A percentile compares a stretch with the other conserved stretches of the same genome.
phyloP scores from a whole-genome alignment of 164 flowering plant species.

The Protea cynaroides region DNA sequence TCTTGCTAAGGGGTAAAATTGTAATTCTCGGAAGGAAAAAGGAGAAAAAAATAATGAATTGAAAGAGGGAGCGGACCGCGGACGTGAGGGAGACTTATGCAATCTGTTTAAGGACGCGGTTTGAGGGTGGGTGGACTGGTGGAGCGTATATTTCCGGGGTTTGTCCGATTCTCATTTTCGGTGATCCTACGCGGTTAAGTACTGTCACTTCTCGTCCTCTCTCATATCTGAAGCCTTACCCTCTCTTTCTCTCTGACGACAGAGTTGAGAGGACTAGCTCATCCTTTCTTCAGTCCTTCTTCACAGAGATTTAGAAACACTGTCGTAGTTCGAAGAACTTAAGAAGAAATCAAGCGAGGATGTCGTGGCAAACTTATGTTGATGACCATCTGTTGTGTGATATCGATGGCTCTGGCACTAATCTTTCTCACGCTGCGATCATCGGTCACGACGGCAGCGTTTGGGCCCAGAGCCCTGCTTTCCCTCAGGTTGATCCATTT shows the following conservation, averaged over 20 bases:
- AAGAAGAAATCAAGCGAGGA: neutral
- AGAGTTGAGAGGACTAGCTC: no score
- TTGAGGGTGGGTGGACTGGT: neutral
- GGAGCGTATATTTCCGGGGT: no score
- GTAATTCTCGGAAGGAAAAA: neutral
- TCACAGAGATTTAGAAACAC: neutral
- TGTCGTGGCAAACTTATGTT: neutral
- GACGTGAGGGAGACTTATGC: neutral
- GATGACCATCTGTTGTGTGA: slow-evolving; percentile 1
- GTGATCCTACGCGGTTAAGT: neutral
- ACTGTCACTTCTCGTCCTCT: neutral
- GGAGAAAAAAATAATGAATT: neutral
- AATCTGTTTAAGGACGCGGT: neutral
- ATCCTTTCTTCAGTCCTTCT: neutral
- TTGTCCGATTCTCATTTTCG: no score
- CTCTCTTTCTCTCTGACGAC: neutral
- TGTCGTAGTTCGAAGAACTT: neutral
- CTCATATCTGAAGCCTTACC: neutral
- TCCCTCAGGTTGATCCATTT: neutral
- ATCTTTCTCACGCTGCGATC: neutral
- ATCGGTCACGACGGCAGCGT: slow-evolving; percentile 1
- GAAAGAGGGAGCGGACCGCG: neutral
- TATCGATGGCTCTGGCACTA: neutral
- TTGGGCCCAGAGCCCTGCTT: neutral
- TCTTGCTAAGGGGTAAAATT: no score